These are phyloP conservation scores for Clavispora carvajalis DNA, from an alignment of 805 yeast genomes.

Conservation along the genomic window DNA sequence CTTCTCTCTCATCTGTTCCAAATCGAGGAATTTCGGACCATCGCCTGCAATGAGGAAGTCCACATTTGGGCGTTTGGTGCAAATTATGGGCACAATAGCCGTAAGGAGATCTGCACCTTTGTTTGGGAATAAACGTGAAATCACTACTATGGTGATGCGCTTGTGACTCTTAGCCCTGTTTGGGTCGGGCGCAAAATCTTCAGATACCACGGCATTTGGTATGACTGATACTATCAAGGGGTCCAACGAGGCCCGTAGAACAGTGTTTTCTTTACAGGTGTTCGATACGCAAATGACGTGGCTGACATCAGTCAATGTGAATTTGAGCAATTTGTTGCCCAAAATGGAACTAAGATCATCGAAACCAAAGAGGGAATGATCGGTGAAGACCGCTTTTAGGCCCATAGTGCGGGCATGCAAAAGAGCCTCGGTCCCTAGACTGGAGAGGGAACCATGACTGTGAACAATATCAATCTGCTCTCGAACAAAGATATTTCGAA, in stretches of 20 bases:
- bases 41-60: conserved; percentile 90
- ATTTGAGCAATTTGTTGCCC: conserved; percentile 81
- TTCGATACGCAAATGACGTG: conserved; percentile 96
- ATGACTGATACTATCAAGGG: conserved; percentile 81
- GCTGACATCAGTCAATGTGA: conserved; percentile 79
- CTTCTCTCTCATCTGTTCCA: conserved; percentile 92
- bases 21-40: conserved; percentile 91
- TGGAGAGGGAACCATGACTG: conserved; percentile 89
- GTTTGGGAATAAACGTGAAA: conserved; percentile 88
- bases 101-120: conserved; percentile 90
- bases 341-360: conserved; percentile 77
- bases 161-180: conserved; percentile 9
- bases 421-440: conserved; percentile 83
- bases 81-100: conserved; percentile 80
- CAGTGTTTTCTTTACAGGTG: conserved; percentile 94
- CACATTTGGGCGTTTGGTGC: conserved; percentile 56
- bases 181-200: conserved; percentile 64
- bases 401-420: conserved; percentile 95
- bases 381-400: conserved; percentile 84
- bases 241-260: conserved; percentile 75
- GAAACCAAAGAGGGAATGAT: conserved; percentile 93
- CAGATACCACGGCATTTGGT: conserved; percentile 90
- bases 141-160: conserved; percentile 76
- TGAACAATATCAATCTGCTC: conserved; percentile 87
- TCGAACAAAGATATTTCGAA: conserved; percentile 78